Evolutionary conservation across 352 stramenopile genomes (phyloP).

Genomic region (Peronospora tabacina): DNA sequence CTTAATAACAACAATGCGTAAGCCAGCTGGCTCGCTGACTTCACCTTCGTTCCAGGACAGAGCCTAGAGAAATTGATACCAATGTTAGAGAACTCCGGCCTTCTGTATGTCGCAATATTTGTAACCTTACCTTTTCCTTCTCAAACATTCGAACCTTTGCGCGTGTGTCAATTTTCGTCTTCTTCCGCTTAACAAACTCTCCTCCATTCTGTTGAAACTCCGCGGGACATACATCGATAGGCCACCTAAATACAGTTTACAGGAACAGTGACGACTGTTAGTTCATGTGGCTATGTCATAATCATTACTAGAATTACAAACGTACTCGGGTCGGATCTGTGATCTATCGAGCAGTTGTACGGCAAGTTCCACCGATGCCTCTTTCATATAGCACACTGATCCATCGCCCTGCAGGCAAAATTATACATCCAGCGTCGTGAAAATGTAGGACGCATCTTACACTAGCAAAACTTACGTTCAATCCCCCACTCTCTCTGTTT

Average conservation of each 20-base stretch:
- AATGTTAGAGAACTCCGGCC: neutral
- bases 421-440: neutral
- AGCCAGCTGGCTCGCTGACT: slow-evolving; percentile 81
- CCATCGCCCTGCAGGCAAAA: slow-evolving; percentile 78
- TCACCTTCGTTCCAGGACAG: slow-evolving; percentile 94
- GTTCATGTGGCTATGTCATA: slow-evolving; percentile 21
- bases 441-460: neutral
- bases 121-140: slow-evolving; percentile 55
- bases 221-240: slow-evolving; percentile 57
- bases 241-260: slow-evolving; percentile 34
- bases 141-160: slow-evolving; percentile 85
- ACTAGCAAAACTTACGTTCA: slow-evolving; percentile 66
- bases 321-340: slow-evolving; percentile 71
- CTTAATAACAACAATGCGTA: slow-evolving; percentile 95
- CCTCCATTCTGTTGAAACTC: slow-evolving; percentile 89
- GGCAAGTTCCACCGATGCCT: slow-evolving; percentile 92
- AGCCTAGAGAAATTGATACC: slow-evolving; percentile 32
- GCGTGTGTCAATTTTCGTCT: slow-evolving; percentile 69
- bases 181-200: slow-evolving; percentile 71
- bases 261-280: neutral
- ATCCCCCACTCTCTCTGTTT: slow-evolving; percentile 70
- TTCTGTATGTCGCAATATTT: neutral
- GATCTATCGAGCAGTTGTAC: slow-evolving; percentile 91
- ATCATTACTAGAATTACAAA: slow-evolving; percentile 22
- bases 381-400: slow-evolving; percentile 93